Conservation (phyloP, 805 yeast genomes). For the Lipomyces anomalus region DNA sequence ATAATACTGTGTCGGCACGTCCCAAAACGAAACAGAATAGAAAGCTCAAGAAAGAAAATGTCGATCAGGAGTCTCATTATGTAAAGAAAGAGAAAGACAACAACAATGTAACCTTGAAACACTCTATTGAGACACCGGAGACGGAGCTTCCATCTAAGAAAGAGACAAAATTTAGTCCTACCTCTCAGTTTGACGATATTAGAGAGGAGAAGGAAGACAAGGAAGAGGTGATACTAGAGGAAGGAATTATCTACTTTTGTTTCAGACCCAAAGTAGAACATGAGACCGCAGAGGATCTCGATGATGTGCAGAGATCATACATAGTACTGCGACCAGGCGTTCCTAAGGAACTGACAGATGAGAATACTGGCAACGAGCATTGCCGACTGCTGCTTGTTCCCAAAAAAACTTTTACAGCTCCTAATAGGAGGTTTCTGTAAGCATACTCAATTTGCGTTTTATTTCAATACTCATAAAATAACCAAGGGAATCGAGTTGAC, state of each 20-base stretch:
- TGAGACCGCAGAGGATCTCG: not conserved
- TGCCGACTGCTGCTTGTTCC: conserved; percentile 6
- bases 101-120: conserved; percentile 3
- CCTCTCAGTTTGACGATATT: too few species aligned
- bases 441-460: not conserved
- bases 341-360: conserved; percentile 1
- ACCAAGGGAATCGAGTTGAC: too few species aligned
- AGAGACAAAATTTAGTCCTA: too few species aligned
- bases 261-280: conserved; percentile 6
- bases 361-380: not conserved
- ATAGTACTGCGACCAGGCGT: conserved; percentile 7
- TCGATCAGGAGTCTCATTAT: conserved; percentile 1
- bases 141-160: too few species aligned
- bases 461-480: too few species aligned
- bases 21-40: too few species aligned
- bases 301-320: conserved; percentile 5
- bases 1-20: too few species aligned
- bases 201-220: too few species aligned
- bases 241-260: conserved; percentile 4
- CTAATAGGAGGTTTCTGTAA: conserved; percentile 4
- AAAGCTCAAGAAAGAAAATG: too few species aligned
- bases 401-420: conserved; percentile 1
- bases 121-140: too few species aligned
- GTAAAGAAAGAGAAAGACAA: not conserved
- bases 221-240: too few species aligned